These are phyloP conservation scores for Lantana camara DNA, from an alignment of 257 asterid species.

Conservation along the genomic window DNA sequence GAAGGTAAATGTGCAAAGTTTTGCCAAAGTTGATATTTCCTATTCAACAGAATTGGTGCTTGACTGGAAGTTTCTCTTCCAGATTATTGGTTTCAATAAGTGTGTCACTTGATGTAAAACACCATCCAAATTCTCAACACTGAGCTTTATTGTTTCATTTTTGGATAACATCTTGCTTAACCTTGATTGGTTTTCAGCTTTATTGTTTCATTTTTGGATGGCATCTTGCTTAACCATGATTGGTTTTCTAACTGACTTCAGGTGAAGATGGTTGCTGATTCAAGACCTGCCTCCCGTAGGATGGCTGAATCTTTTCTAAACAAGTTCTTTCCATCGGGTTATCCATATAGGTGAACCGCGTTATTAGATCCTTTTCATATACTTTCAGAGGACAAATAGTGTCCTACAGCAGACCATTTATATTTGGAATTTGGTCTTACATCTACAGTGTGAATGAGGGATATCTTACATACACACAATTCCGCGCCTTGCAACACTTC, in stretches of 20 bases:
- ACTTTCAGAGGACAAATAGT: conserved; percentile 12
- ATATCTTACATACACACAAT: conserved; percentile 89
- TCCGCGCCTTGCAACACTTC: conserved; percentile 94
- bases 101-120: background rate
- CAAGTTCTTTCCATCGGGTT: conserved; percentile 92
- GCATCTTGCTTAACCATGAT: background rate
- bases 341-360: conserved; percentile 74
- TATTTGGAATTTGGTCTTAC: conserved; percentile 14
- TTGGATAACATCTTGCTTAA: background rate
- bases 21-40: background rate
- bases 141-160: background rate
- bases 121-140: background rate
- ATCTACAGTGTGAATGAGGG: conserved; percentile 91
- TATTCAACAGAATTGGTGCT: background rate
- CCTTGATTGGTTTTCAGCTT: background rate
- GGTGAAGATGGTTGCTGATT: conserved; percentile 77
- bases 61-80: background rate
- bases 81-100: background rate
- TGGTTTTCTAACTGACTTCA: conserved; percentile 35
- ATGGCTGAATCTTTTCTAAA: conserved; percentile 71
- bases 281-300: conserved; percentile 67
- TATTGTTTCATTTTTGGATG: background rate
- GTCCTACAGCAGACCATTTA: background rate
- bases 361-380: conserved; percentile 13
- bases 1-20: background rate